phyloP scores from a whole-genome alignment of 495 filamentous ascomycete genomes.

The Talaromyces thailandensis region DNA sequence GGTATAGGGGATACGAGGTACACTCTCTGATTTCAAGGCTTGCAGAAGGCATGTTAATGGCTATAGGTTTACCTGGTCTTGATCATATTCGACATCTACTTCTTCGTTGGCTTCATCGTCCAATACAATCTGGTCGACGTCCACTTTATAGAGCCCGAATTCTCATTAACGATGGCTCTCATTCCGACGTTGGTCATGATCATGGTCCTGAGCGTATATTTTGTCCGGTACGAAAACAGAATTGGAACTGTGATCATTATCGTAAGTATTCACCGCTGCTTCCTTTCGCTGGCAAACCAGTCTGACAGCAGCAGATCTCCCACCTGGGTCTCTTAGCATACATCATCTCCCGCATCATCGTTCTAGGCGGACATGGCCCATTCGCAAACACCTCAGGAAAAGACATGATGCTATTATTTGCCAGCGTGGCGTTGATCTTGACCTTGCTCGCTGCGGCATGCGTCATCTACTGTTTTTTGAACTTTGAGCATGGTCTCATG shows the following conservation, averaged over 20 bases:
- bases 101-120: slow-evolving; percentile 14
- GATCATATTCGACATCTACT: slow-evolving; percentile 14
- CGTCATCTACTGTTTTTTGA: not conserved
- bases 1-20: slow-evolving; percentile 17
- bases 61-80: slow-evolving; percentile 13
- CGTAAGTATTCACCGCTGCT: not conserved
- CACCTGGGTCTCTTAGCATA: not conserved
- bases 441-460: not conserved
- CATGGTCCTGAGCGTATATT: slow-evolving; percentile 3
- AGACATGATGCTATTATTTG: not conserved
- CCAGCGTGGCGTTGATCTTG: not conserved
- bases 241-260: not conserved
- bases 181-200: slow-evolving; percentile 12
- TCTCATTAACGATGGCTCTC: slow-evolving; percentile 12
- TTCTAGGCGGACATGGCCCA: not conserved
- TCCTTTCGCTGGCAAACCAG: not conserved
- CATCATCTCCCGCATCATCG: not conserved
- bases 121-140: slow-evolving; percentile 18
- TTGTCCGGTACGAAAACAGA: not conserved
- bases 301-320: not conserved
- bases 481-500: not conserved
- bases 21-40: not conserved
- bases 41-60: not conserved
- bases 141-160: slow-evolving; percentile 17
- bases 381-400: not conserved